Conservation (phyloP, 495 filamentous ascomycete genomes). For the Penicillium robsamsonii region DNA sequence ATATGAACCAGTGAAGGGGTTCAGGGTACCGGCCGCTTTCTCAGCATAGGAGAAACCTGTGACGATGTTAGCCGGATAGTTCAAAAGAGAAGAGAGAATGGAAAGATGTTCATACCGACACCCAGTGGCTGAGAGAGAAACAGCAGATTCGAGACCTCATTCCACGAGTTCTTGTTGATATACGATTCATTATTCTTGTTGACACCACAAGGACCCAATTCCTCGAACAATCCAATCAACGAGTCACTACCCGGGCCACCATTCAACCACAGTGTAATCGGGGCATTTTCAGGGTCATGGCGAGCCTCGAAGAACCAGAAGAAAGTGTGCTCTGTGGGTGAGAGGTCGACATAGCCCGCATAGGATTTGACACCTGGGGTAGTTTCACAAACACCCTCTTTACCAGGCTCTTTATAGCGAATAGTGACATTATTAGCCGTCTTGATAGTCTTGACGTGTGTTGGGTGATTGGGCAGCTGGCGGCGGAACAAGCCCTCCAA, state of each 20-base stretch:
- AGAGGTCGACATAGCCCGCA: conserved; percentile 47
- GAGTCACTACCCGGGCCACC: conserved; percentile 59
- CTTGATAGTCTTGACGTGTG: conserved; percentile 54
- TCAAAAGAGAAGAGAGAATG: background rate
- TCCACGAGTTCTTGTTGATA: conserved; percentile 66
- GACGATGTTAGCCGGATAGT: background rate
- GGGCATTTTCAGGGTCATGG: conserved; percentile 49
- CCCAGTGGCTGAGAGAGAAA: conserved; percentile 70
- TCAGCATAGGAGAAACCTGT: conserved; percentile 55
- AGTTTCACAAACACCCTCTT: conserved; percentile 48
- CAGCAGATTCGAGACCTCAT: conserved; percentile 69
- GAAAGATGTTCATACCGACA: conserved; percentile 33
- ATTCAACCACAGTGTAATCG: conserved; percentile 53
- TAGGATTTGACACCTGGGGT: conserved; percentile 50
- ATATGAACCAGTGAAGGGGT: conserved; percentile 43
- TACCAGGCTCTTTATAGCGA: conserved; percentile 43
- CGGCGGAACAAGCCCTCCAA: conserved; percentile 25
- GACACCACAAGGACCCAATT: conserved; percentile 59
- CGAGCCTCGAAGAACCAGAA: conserved; percentile 54
- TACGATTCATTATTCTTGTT: conserved; percentile 50
- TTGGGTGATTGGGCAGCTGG: conserved; percentile 49
- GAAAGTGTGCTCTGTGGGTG: conserved; percentile 44
- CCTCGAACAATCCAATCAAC: conserved; percentile 70
- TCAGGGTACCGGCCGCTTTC: conserved; percentile 41
- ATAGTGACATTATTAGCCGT: conserved; percentile 55